Evolutionary conservation across 208 protist species (phyloP), one percentile per base, ranked within the genome.

Genomic region (Borovskyia barvae): DNA sequence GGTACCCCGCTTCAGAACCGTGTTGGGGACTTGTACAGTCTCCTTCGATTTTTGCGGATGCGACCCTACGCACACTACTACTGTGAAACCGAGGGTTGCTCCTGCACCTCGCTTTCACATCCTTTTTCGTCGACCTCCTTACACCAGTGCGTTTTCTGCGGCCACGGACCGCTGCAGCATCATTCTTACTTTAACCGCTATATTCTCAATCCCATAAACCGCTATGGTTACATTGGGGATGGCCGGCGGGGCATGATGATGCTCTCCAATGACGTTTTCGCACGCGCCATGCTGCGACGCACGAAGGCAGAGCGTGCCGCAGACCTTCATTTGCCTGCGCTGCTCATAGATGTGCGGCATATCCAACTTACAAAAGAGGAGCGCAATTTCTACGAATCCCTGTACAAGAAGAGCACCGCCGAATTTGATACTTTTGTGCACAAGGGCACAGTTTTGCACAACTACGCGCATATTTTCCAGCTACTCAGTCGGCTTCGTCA

Each of bases 1-100:
- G 97, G 97, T 52, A 99, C 97, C 11, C 97, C 97, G 25, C 69
- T 98, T 45, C 97, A 99, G 75, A 99, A 99, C 75, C 96, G 97
- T 66, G 95, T 98, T 26, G 89, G 94, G 15, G 97, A 99, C 72
- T 59, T 99, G 20, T 98, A 97, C 82, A 91, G 90, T 43, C 84
- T 99, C 36, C 75, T 99, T 32, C 96, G 98, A 46, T 99, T 98
- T 79, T 53, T 99, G 43, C 73, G 88, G 22, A 67, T 95, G 28
- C 60, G 52, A 22, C 88, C 86, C 0, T 93, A 81, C 76, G 64
- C 88, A 15, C 82, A 82, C 42, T 98, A 98, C 78, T 96, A 80
- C 66, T 97, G 93, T 75, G 73, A 56, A 37, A 82, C 68, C 9
- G 79, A 90, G 14, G 93, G 87, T 17, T 97, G 93, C 68, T 85